Conservation (phyloP, 345 rosid genomes). For the Diplotaxis tenuifolia region DNA sequence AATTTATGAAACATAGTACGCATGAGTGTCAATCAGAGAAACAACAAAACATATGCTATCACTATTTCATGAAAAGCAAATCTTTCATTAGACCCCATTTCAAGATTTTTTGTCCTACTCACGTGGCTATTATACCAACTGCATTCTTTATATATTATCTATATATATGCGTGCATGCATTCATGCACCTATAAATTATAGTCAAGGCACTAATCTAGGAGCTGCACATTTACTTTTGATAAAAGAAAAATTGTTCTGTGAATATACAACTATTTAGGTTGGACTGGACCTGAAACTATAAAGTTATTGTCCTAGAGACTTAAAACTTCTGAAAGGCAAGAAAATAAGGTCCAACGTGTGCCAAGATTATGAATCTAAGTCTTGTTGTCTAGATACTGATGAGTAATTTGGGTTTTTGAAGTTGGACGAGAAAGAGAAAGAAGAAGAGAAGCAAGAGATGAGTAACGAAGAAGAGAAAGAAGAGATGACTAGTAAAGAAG, state of each 20-base stretch:
- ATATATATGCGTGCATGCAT: not conserved
- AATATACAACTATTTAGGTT: not conserved
- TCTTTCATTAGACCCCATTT: constrained; percentile 22
- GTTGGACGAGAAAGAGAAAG: constrained; percentile 28
- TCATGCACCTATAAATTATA: not conserved
- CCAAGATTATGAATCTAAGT: not conserved
- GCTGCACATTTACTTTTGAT: not conserved
- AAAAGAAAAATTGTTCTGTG: not conserved
- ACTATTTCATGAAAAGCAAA: constrained; percentile 17
- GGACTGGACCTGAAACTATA: not conserved
- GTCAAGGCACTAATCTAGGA: not conserved
- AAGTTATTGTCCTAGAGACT: not conserved
- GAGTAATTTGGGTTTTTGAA: constrained; percentile 20
- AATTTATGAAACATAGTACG: constrained; percentile 23
- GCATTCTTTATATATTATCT: not conserved
- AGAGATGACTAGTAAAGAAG: no score
- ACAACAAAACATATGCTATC: constrained; percentile 11
- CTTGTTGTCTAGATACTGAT: not conserved
- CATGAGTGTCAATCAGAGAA: constrained; percentile 26
- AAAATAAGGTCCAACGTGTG: not conserved
- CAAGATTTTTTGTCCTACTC: constrained; percentile 17
- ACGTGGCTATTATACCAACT: constrained; percentile 9
- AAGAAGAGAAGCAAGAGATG: constrained; percentile 10
- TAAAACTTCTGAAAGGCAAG: not conserved
- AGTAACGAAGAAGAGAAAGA: constrained; percentile 18